Evolutionary conservation across 2,329 filamentous ascomycete genomes (phyloP).

Genomic region (Periglandula ipomoeae): DNA sequence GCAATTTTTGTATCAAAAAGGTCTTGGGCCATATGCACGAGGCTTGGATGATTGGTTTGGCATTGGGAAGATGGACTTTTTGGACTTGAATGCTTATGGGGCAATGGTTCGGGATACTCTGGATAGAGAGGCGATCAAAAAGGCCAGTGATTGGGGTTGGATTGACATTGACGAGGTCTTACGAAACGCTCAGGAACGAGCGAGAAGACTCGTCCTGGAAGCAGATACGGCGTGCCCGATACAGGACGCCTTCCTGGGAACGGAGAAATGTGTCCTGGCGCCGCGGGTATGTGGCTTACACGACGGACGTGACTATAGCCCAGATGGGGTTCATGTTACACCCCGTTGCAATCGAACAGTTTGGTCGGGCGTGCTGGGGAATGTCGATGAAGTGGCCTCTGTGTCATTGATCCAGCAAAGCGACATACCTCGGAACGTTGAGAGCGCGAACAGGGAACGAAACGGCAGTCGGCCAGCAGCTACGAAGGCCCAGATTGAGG

Average conservation of each 20-base stretch:
- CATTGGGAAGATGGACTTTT: slow-evolving; percentile 12
- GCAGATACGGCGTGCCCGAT: background rate
- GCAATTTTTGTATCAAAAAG: slow-evolving; percentile 11
- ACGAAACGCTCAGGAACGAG: background rate
- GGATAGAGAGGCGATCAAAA: slow-evolving; percentile 10
- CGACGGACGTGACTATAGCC: background rate
- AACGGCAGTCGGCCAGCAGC: background rate
- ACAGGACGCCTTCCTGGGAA: background rate
- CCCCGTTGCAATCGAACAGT: slow-evolving; percentile 2
- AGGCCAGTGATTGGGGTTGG: slow-evolving; percentile 9
- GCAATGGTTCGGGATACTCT: slow-evolving; percentile 14
- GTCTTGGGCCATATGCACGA: background rate
- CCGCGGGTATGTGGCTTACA: background rate
- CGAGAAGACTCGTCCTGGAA: background rate
- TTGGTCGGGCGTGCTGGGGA: slow-evolving; percentile 2
- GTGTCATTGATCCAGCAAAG: background rate
- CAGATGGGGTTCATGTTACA: slow-evolving; percentile 5
- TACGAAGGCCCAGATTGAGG: background rate
- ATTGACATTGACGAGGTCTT: slow-evolving; percentile 8
- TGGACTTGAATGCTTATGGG: slow-evolving; percentile 15
- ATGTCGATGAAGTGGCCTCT: background rate
- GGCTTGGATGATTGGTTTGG: slow-evolving; percentile 12
- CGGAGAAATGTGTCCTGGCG: background rate
- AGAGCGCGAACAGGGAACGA: background rate
- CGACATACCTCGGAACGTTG: background rate